Percentiles rank a stretch among this genome's conserved stretches.
These are phyloP conservation scores for Telopea speciosissima DNA, from an alignment of 177 flowering plant genomes.

Conservation along the genomic window DNA sequence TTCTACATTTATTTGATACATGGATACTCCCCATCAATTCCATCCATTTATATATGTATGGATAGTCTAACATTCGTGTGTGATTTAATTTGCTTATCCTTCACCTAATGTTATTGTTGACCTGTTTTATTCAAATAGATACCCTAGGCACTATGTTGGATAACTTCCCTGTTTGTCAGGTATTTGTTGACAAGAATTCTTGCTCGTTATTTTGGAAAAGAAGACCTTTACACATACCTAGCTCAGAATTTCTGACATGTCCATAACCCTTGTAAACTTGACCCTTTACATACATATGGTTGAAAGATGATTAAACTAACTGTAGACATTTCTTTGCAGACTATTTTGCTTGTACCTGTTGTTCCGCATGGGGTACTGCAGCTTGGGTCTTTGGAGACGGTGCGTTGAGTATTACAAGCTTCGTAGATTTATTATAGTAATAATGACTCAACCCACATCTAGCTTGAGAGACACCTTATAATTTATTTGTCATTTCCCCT, in stretches of 20 bases:
- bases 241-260: too few relatives aligned
- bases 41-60: neutral
- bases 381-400: conserved; percentile 74
- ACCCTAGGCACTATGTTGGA: too few relatives aligned
- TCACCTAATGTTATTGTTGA: too few relatives aligned
- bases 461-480: neutral
- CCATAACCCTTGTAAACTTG: too few relatives aligned
- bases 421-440: conserved; percentile 3
- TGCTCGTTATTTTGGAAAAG: too few relatives aligned
- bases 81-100: neutral
- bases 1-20: neutral
- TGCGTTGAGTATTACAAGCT: conserved; percentile 26
- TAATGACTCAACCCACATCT: neutral
- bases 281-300: too few relatives aligned
- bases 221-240: too few relatives aligned
- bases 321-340: conserved; percentile 45
- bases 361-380: conserved; percentile 80
- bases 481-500: too few relatives aligned
- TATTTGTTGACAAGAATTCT: too few relatives aligned
- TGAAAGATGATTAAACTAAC: neutral
- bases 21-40: neutral
- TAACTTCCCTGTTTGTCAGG: too few relatives aligned
- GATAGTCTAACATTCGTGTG: neutral
- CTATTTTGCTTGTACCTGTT: conserved; percentile 73
- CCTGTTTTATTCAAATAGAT: too few relatives aligned